Evolutionary conservation across 2,329 filamentous ascomycete species (phyloP).

Genomic region (Penicillium crustosum): DNA sequence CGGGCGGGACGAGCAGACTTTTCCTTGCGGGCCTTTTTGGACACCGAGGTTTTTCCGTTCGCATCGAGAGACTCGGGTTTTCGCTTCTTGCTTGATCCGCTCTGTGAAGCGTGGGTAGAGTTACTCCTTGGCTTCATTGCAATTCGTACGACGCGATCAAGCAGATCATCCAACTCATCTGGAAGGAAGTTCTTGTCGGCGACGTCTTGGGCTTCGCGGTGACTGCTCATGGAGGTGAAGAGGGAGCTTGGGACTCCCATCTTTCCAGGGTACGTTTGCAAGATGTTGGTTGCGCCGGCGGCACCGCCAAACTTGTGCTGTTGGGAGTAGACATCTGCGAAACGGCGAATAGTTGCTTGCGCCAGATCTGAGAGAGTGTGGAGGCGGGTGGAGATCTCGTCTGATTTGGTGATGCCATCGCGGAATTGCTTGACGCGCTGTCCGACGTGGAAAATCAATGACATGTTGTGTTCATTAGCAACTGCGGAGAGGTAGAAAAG

Average conservation of each 20-base stretch:
- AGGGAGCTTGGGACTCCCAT: constrained; percentile 76
- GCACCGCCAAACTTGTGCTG: constrained; percentile 46
- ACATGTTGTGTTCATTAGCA: constrained; percentile 81
- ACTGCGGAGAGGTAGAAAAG: constrained; percentile 83
- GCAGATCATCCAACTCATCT: constrained; percentile 69
- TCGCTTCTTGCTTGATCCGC: constrained; percentile 39
- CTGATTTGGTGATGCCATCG: constrained; percentile 68
- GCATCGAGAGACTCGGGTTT: constrained; percentile 39
- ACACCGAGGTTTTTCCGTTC: constrained; percentile 24
- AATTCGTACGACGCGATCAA: constrained; percentile 74
- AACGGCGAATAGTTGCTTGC: constrained; percentile 77
- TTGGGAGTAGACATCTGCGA: constrained; percentile 83
- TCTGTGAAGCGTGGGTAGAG: constrained; percentile 20
- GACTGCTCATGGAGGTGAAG: constrained; percentile 72
- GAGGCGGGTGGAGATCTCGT: constrained; percentile 52
- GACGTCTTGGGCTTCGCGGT: constrained; percentile 77
- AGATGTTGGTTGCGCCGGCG: constrained; percentile 50
- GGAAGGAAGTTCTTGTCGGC: constrained; percentile 83
- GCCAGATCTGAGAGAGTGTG: constrained; percentile 88
- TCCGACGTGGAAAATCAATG: constrained; percentile 85
- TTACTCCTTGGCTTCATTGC: constrained; percentile 61
- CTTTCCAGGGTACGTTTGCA: constrained; percentile 80
- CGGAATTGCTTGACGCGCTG: constrained; percentile 88
- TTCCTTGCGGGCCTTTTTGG: constrained; percentile 37
- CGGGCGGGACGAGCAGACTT: constrained; percentile 29